phyloP scores from a whole-genome alignment of 352 stramenopile genomes.

The Pythium guiyangense region DNA sequence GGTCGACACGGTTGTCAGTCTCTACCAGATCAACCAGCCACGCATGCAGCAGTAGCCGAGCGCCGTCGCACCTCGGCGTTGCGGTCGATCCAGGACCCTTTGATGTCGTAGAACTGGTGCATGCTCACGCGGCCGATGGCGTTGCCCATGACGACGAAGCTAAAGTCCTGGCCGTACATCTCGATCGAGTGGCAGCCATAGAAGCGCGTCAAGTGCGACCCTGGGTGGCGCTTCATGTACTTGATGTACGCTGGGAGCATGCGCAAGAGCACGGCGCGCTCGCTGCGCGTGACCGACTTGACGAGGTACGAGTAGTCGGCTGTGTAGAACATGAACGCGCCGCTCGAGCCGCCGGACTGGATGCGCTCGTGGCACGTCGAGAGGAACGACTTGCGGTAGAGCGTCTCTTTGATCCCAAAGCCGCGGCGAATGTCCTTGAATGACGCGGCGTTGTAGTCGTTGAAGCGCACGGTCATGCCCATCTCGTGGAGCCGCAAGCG shows the following conservation, averaged over 20 bases:
- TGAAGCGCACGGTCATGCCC: constrained; percentile 76
- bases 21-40: too few species aligned
- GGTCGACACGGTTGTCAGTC: not conserved
- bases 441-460: constrained; percentile 62
- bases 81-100: constrained; percentile 85
- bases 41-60: not conserved
- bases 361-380: constrained; percentile 83
- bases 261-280: constrained; percentile 72
- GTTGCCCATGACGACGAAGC: constrained; percentile 91
- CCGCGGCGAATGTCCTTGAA: constrained; percentile 80
- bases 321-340: constrained; percentile 91
- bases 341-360: constrained; percentile 76
- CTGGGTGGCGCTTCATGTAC: constrained; percentile 80
- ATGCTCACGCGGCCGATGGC: constrained; percentile 78
- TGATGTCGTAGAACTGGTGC: constrained; percentile 90
- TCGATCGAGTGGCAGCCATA: constrained; percentile 88
- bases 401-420: constrained; percentile 69
- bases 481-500: constrained; percentile 76
- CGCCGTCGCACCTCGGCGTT: constrained; percentile 55
- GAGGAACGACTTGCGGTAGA: constrained; percentile 78
- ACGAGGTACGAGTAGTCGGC: constrained; percentile 85
- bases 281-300: constrained; percentile 79
- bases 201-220: constrained; percentile 84
- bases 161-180: constrained; percentile 87
- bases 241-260: constrained; percentile 82